These are phyloP conservation scores for Wickerhamomyces canadensis DNA, from an alignment of 805 yeast genomes.

Conservation along the genomic window DNA sequence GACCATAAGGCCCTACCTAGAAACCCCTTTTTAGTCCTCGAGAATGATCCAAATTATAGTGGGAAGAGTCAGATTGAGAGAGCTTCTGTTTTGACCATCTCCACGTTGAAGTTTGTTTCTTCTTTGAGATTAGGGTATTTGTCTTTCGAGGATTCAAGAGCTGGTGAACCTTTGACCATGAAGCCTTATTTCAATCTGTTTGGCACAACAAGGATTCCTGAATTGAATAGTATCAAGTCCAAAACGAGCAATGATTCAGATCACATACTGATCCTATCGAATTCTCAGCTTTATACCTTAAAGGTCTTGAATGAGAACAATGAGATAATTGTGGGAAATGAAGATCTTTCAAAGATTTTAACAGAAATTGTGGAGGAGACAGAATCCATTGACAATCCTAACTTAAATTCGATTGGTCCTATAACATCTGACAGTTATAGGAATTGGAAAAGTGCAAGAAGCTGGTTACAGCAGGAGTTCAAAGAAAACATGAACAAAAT, in stretches of 20 bases:
- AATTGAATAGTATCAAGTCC: constrained; percentile 60
- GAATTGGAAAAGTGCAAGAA: constrained; percentile 75
- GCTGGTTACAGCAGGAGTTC: constrained; percentile 34
- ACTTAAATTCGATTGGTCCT: constrained; percentile 72
- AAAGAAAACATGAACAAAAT: constrained; percentile 38
- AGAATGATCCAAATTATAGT: constrained; percentile 65
- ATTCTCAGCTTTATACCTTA: constrained; percentile 83
- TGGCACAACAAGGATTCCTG: constrained; percentile 60
- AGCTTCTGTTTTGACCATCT: constrained; percentile 60
- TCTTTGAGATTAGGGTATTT: constrained; percentile 50
- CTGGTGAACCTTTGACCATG: constrained; percentile 56
- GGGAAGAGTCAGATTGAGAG: constrained; percentile 58
- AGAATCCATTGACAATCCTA: constrained; percentile 51
- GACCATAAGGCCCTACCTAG: constrained; percentile 54
- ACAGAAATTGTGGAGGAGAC: constrained; percentile 68
- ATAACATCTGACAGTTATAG: constrained; percentile 83
- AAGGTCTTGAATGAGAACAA: constrained; percentile 70
- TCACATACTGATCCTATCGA: constrained; percentile 71
- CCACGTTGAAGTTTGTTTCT: constrained; percentile 60
- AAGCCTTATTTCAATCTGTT: constrained; percentile 59
- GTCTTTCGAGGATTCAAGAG: constrained; percentile 53
- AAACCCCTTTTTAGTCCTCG: constrained; percentile 69
- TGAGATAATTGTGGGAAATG: constrained; percentile 59
- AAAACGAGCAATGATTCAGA: constrained; percentile 60
- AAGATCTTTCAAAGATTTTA: constrained; percentile 61